phyloP scores from a whole-genome alignment of 306 rosid genomes.

The Senna tora region DNA sequence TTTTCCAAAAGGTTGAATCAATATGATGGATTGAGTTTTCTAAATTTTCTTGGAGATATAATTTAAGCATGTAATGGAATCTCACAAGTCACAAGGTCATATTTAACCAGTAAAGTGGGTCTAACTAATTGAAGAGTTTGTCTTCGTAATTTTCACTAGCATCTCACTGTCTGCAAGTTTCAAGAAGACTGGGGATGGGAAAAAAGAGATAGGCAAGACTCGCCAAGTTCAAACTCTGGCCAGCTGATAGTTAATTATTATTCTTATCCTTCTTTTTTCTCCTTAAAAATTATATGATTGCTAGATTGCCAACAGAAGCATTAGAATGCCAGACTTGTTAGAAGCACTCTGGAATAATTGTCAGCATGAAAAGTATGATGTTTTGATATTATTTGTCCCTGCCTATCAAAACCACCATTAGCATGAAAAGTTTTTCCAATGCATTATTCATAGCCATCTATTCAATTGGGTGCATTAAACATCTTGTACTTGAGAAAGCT shows the following conservation, averaged over 20 bases:
- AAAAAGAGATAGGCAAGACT: background rate
- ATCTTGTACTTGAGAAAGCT: conserved; percentile 3
- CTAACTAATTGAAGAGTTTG: conserved; percentile 6
- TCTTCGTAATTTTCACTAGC: conserved; percentile 5
- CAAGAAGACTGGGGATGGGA: conserved; percentile 9
- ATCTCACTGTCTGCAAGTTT: background rate
- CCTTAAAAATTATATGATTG: background rate
- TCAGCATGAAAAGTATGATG: background rate
- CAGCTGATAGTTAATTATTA: background rate
- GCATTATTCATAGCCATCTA: conserved; percentile 14
- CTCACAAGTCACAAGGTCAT: conserved; percentile 25
- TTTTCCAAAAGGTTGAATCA: conserved; percentile 7
- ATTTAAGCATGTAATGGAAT: conserved; percentile 34
- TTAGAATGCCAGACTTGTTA: background rate
- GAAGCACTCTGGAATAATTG: background rate
- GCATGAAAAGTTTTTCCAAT: conserved; percentile 3
- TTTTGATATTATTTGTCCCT: background rate
- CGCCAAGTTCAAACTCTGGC: background rate
- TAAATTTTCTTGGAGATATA: conserved; percentile 13
- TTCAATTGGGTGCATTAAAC: background rate
- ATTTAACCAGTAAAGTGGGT: conserved; percentile 16
- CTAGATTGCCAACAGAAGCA: background rate
- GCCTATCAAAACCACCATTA: background rate
- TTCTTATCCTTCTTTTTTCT: background rate
- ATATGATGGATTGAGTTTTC: conserved; percentile 22